Evolutionary conservation across 148 eudicot species (phyloP).

Genomic region (Cornus florida): DNA sequence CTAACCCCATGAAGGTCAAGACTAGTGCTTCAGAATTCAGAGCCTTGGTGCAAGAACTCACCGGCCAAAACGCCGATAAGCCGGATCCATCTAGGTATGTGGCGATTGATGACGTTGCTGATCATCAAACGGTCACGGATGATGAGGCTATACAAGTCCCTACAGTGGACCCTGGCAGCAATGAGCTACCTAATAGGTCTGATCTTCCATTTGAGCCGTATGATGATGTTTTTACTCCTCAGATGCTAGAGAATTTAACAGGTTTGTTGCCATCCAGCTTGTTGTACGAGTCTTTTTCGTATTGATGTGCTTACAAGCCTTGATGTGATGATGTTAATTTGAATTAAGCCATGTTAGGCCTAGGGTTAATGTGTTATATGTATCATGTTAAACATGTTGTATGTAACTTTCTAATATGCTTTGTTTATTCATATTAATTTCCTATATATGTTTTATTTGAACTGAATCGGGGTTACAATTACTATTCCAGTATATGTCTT

Average conservation of each 20-base stretch:
- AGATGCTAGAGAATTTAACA: conserved; percentile 17
- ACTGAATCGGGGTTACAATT: neutral
- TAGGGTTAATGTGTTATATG: neutral
- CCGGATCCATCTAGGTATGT: neutral
- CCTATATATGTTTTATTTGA: too few relatives aligned
- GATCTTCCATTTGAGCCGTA: conserved; percentile 17
- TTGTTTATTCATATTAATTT: neutral
- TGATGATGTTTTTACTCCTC: conserved; percentile 14
- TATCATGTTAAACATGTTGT: neutral
- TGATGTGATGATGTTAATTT: conserved; percentile 7
- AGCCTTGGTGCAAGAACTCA: conserved; percentile 52
- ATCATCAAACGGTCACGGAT: neutral
- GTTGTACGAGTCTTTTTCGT: neutral
- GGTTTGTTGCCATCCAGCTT: conserved; percentile 15
- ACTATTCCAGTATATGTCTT: too few relatives aligned
- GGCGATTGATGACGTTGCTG: neutral
- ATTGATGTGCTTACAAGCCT: neutral
- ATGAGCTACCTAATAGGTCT: neutral
- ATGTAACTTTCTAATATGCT: neutral
- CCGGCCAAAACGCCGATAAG: conserved; percentile 44
- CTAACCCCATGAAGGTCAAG: conserved; percentile 51
- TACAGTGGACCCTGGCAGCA: neutral
- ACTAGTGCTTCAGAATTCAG: conserved; percentile 45
- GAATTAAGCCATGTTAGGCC: neutral
- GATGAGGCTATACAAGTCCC: neutral